These are phyloP conservation scores for Brettanomyces sp. DNA, from an alignment of 805 yeast species.

Conservation along the genomic window DNA sequence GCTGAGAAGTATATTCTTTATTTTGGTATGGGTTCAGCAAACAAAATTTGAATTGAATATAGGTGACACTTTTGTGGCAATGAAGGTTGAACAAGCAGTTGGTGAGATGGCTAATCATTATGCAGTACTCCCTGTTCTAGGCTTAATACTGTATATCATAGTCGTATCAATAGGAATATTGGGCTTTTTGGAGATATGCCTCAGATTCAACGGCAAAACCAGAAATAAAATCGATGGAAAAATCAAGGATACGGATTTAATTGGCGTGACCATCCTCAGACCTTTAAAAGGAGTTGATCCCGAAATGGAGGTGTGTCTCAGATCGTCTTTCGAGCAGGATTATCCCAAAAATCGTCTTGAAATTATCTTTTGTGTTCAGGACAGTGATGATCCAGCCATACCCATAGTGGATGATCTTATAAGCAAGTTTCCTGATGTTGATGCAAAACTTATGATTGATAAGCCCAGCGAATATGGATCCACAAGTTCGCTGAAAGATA, in stretches of 20 bases:
- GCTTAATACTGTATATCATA: slow-evolving; percentile 21
- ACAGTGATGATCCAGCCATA: slow-evolving; percentile 52
- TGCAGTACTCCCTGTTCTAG: neutral
- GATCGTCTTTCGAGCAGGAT: slow-evolving; percentile 56
- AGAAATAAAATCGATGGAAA: slow-evolving; percentile 9
- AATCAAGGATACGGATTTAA: slow-evolving; percentile 29
- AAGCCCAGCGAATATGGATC: slow-evolving; percentile 9
- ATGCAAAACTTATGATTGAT: slow-evolving; percentile 51
- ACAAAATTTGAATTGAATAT: no score
- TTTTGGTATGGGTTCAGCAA: no score
- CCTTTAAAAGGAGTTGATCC: slow-evolving; percentile 83
- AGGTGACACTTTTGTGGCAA: no score
- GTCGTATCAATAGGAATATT: slow-evolving; percentile 17
- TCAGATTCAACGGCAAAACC: slow-evolving; percentile 13
- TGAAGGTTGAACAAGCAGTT: no score
- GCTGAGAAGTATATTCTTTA: no score
- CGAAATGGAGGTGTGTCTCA: slow-evolving; percentile 58
- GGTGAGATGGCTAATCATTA: no score
- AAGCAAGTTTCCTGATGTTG: slow-evolving; percentile 42
- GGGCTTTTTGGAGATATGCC: slow-evolving; percentile 21
- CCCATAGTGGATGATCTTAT: slow-evolving; percentile 44
- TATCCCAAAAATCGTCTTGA: slow-evolving; percentile 56
- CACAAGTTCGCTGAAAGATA: slow-evolving; percentile 26
- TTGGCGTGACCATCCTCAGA: slow-evolving; percentile 68
- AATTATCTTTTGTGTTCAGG: slow-evolving; percentile 69